Base-by-base conservation (phyloP, 169 alveolate genomes). In the Cryptosporidium canis region DNA sequence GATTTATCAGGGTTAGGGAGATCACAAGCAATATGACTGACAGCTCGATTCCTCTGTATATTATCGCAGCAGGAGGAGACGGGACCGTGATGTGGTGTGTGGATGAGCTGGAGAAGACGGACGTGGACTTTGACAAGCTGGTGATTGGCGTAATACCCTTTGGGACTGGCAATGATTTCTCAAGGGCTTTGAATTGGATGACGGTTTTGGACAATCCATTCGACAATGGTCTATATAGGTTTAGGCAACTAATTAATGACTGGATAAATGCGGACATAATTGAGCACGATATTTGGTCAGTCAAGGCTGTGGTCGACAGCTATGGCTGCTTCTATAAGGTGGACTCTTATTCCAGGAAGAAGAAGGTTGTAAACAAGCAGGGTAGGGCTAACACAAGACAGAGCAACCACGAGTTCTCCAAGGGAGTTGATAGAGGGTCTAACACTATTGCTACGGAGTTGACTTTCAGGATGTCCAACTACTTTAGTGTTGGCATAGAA, bases 141-240 rank as follows among this genome's bases (percentile, higher is more conserved):
- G 95, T 94, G 16, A 83, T 96, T 44, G 98, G 97, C 14, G 96
- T 96, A 9, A 92, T 96, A 37, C 99, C 99, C 14, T 97, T 94
- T 90, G 99, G 99, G 37, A 96, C 99, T 16, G 99, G 98, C 53
- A 97, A 97, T 90, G 99, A 97, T 91, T 96, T 97, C 67, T 96
- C 99, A 18, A 91, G 95, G 41, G 96, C 98, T 9, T 85, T 96
- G 27, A 95, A 96, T 64, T 96, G 98, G 98, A 93, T 94, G 66
- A 71, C 90, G 56, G 91, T 93, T 66, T 92, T 92, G 21, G 83
- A 92, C 5, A 93, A 91, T 56, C 96, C 95, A 16, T 94, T 94
- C 63, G 94, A 90, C 67, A 67, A 68, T 56, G 93, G 94, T 55
- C 83, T 96, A 83, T 47, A 85, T 64, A 94, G 96, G 85, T 91